A percentile compares a stretch with the other conserved stretches of the same genome.
Conservation (phyloP, 495 filamentous ascomycete genomes). For the Chaetomium cochliodes region DNA sequence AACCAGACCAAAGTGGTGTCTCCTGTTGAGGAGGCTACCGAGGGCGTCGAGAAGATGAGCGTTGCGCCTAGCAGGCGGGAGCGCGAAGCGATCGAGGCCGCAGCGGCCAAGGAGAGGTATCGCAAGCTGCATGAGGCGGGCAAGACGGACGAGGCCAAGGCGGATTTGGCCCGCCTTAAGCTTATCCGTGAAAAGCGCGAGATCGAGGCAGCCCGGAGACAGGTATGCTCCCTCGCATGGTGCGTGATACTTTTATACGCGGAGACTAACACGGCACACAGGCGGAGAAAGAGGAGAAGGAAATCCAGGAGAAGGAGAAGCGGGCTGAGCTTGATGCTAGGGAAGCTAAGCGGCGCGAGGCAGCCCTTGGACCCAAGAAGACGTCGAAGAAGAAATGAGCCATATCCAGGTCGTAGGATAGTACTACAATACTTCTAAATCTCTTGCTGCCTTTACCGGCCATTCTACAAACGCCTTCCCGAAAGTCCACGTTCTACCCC, state of each 20-base stretch:
- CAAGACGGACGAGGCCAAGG: slow-evolving; percentile 93
- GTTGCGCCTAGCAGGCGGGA: slow-evolving; percentile 66
- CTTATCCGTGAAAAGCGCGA: slow-evolving; percentile 83
- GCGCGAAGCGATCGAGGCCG: slow-evolving; percentile 84
- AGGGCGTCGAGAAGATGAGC: slow-evolving; percentile 47
- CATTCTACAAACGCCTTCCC: background rate
- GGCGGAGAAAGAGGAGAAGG: slow-evolving; percentile 73
- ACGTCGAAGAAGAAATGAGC: slow-evolving; percentile 40
- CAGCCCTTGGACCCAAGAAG: slow-evolving; percentile 41
- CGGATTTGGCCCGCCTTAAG: slow-evolving; percentile 81
- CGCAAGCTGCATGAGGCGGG: slow-evolving; percentile 92
- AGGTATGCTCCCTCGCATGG: slow-evolving; percentile 37
- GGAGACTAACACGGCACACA: slow-evolving; percentile 24
- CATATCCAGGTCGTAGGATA: background rate
- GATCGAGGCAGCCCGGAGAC: slow-evolving; percentile 65
- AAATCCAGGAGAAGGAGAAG: slow-evolving; percentile 56
- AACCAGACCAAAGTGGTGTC: slow-evolving; percentile 50
- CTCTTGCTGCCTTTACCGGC: background rate
- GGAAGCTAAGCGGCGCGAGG: slow-evolving; percentile 67
- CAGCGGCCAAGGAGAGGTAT: slow-evolving; percentile 85
- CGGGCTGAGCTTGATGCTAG: slow-evolving; percentile 51
- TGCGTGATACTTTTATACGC: no score
- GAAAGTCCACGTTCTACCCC: background rate
- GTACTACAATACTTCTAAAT: background rate
- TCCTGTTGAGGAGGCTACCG: slow-evolving; percentile 48